Conservation (phyloP, 768 basidiomycete genomes). For the Strobilomyces dryophilus region DNA sequence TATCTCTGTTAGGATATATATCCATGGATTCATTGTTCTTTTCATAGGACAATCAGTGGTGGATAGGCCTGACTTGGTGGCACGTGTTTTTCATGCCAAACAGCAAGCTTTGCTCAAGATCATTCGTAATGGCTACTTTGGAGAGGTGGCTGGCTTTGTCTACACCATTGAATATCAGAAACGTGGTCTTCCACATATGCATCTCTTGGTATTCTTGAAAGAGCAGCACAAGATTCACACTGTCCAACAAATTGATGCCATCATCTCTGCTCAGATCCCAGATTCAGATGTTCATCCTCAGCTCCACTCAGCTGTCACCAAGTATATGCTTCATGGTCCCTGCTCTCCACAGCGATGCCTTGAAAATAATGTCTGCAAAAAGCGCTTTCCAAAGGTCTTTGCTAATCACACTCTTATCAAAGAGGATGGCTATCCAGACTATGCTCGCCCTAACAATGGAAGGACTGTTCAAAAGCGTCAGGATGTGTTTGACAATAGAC, state of each 20-base stretch:
- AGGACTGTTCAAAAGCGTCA: slow-evolving; percentile 15
- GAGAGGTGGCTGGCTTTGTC: slow-evolving; percentile 36
- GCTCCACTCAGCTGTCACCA: slow-evolving; percentile 21
- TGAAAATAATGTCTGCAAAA: slow-evolving; percentile 18
- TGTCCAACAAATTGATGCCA: slow-evolving; percentile 1
- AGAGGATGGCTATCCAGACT: slow-evolving; percentile 39
- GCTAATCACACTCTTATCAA: slow-evolving; percentile 30
- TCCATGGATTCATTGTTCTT: background rate
- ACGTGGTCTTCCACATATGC: background rate
- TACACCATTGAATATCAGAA: slow-evolving; percentile 42
- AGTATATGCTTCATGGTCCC: slow-evolving; percentile 47
- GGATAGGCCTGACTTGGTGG: slow-evolving; percentile 49
- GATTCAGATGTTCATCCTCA: background rate
- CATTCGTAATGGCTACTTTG: background rate
- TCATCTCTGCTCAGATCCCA: slow-evolving; percentile 1
- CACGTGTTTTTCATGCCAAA: background rate
- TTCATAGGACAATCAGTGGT: slow-evolving; percentile 30
- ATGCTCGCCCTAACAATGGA: slow-evolving; percentile 35
- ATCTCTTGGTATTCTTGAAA: background rate
- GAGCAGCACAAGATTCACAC: background rate
- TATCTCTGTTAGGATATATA: background rate
- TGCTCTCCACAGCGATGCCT: slow-evolving; percentile 34
- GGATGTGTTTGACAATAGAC: slow-evolving; percentile 31
- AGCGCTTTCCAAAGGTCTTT: slow-evolving; percentile 11
- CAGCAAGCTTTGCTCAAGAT: background rate